These are phyloP conservation scores for Dalbergia cultrata DNA, from an alignment of 306 rosid genomes.

Conservation along the genomic window DNA sequence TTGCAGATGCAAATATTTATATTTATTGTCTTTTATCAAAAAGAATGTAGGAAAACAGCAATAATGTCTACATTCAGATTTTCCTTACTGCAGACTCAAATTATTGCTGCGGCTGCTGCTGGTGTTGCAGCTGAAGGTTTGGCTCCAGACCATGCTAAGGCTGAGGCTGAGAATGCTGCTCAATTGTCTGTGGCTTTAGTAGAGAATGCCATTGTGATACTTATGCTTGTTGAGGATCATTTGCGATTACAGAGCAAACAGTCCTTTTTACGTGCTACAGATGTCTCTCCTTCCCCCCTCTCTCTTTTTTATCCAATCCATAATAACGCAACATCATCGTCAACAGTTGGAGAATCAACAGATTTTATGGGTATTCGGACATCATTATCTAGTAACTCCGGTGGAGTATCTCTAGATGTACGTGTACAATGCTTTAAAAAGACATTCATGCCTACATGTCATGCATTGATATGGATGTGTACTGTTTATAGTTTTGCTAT, in stretches of 20 bases:
- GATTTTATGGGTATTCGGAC: slow-evolving; percentile 56
- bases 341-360: slow-evolving; percentile 53
- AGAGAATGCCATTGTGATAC: slow-evolving; percentile 94
- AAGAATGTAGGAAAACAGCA: slow-evolving; percentile 38
- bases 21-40: slow-evolving; percentile 27
- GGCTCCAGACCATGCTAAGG: slow-evolving; percentile 83
- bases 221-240: slow-evolving; percentile 99
- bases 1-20: slow-evolving; percentile 25
- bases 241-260: slow-evolving; percentile 87
- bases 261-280: slow-evolving; percentile 60
- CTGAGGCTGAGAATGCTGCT: slow-evolving; percentile 94
- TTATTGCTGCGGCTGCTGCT: slow-evolving; percentile 96
- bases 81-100: slow-evolving; percentile 85
- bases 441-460: slow-evolving; percentile 28
- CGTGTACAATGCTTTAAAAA: slow-evolving; percentile 46
- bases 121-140: slow-evolving; percentile 94
- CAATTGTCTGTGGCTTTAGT: slow-evolving; percentile 93
- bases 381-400: slow-evolving; percentile 67
- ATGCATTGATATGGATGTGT: background rate
- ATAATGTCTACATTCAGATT: slow-evolving; percentile 55
- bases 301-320: slow-evolving; percentile 71
- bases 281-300: slow-evolving; percentile 83
- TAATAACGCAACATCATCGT: slow-evolving; percentile 55
- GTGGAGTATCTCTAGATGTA: slow-evolving; percentile 83
- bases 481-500: slow-evolving; percentile 12